phyloP scores from a whole-genome alignment of 73 alveolate species.

The Durusdinium trenchii region DNA sequence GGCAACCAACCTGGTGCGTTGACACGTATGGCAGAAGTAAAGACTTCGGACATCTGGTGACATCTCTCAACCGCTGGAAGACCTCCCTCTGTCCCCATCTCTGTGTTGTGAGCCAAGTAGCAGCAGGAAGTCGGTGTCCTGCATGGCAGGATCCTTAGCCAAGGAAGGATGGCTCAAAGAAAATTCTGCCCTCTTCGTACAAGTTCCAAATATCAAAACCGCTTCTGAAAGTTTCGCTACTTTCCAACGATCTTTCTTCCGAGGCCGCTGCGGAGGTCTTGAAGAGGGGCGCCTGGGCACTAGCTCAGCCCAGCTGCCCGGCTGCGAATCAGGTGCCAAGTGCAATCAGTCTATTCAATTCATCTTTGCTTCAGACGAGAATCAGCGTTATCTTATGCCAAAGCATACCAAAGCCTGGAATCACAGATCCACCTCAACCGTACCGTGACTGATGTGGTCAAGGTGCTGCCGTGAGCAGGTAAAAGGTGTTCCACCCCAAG shows the following conservation, averaged over 20 bases:
- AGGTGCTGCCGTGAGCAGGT: slow-evolving; percentile 59
- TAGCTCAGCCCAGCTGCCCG: background rate
- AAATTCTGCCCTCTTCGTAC: background rate
- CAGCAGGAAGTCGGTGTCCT: slow-evolving; percentile 66
- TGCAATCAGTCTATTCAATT: too few relatives aligned
- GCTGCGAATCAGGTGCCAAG: too few relatives aligned
- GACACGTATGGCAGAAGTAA: too few relatives aligned
- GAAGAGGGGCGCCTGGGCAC: slow-evolving; percentile 62
- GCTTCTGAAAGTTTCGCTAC: background rate
- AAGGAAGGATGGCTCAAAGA: background rate
- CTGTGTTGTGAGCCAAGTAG: background rate
- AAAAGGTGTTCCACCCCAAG: slow-evolving; percentile 89
- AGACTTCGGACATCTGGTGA: too few relatives aligned
- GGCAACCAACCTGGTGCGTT: too few relatives aligned
- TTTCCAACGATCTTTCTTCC: background rate
- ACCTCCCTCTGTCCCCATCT: background rate
- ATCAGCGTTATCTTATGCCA: background rate
- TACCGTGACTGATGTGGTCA: background rate
- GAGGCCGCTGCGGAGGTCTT: slow-evolving; percentile 45
- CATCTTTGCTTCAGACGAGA: background rate
- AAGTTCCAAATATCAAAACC: background rate
- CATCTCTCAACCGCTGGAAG: background rate
- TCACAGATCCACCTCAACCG: too few relatives aligned
- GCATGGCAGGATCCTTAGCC: slow-evolving; percentile 27
- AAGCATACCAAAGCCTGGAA: background rate